Percentiles rank a stretch among this genome's conserved stretches.
These are phyloP conservation scores for Monilinia laxa DNA, from an alignment of 2,329 filamentous ascomycete species.

Conservation along the genomic window DNA sequence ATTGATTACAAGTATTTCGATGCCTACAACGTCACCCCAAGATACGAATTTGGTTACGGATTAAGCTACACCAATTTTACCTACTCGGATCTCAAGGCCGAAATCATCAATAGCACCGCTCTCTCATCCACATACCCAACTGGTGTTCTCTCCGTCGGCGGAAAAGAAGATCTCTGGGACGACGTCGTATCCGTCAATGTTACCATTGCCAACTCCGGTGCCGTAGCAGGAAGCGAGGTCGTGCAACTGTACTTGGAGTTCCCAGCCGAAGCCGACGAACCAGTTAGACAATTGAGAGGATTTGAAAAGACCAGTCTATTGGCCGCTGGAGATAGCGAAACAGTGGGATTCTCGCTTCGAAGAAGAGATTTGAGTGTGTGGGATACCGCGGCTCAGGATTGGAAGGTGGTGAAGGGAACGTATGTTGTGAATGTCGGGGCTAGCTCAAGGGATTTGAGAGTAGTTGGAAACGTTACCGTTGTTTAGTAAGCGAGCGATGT, in stretches of 20 bases:
- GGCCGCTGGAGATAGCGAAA: constrained; percentile 27
- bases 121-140: constrained; percentile 47
- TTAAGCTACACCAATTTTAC: constrained; percentile 75
- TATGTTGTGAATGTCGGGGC: constrained; percentile 7
- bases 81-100: constrained; percentile 60
- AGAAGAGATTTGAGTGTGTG: constrained; percentile 15
- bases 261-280: constrained; percentile 23
- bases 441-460: constrained; percentile 10
- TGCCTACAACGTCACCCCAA: constrained; percentile 56
- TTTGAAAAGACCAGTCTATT: constrained; percentile 24
- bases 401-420: background rate
- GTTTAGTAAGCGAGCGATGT: background rate
- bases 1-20: constrained; percentile 80
- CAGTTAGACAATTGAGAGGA: constrained; percentile 25
- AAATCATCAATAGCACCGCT: constrained; percentile 37
- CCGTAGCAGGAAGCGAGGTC: constrained; percentile 52
- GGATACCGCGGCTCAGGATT: constrained; percentile 7
- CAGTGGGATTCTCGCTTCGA: constrained; percentile 71
- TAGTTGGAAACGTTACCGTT: background rate
- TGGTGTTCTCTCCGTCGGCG: constrained; percentile 59
- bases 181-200: constrained; percentile 52
- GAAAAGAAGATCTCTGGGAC: constrained; percentile 53
- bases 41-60: constrained; percentile 78
- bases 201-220: constrained; percentile 55
- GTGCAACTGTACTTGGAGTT: constrained; percentile 48